Evolutionary conservation across 2,329 filamentous ascomycete species (phyloP).

Genomic region (Cladophialophora carrionii): DNA sequence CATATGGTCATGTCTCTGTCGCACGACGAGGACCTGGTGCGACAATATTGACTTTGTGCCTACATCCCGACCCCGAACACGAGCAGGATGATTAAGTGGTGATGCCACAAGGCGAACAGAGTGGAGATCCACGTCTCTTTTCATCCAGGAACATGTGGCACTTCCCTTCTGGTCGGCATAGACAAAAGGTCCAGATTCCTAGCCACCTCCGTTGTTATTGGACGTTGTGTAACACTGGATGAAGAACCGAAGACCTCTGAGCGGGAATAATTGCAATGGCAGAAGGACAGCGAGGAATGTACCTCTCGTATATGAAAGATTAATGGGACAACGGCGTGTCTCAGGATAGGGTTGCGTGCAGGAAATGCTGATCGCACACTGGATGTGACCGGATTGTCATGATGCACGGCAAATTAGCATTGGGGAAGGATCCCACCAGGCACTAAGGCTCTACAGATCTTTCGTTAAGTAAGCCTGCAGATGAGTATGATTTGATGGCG

Average conservation of each 20-base stretch:
- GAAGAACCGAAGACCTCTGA: constrained; percentile 1
- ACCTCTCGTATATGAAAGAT: constrained; percentile 13
- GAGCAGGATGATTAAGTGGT: constrained; percentile 12
- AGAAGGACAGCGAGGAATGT: background rate
- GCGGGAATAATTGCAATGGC: background rate
- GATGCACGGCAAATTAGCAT: constrained; percentile 17
- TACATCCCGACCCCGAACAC: constrained; percentile 15
- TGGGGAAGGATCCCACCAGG: constrained; percentile 1
- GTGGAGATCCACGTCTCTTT: constrained; percentile 9
- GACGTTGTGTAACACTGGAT: constrained; percentile 10
- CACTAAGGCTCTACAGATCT: background rate
- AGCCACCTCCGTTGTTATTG: background rate
- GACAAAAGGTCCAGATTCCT: constrained; percentile 1
- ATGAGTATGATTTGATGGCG: constrained; percentile 17
- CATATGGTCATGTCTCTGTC: constrained; percentile 10
- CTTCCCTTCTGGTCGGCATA: constrained; percentile 1
- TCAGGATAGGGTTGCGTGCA: constrained; percentile 19
- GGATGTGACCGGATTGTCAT: constrained; percentile 10
- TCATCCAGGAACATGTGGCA: constrained; percentile 12
- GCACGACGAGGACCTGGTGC: constrained; percentile 9
- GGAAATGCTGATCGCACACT: constrained; percentile 13
- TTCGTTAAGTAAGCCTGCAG: constrained; percentile 15
- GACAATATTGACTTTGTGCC: background rate
- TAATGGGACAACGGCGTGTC: constrained; percentile 20
- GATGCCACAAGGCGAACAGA: constrained; percentile 10